Base-by-base conservation (phyloP, 176 grass and related monocot genomes). In the Carex littledalei region DNA sequence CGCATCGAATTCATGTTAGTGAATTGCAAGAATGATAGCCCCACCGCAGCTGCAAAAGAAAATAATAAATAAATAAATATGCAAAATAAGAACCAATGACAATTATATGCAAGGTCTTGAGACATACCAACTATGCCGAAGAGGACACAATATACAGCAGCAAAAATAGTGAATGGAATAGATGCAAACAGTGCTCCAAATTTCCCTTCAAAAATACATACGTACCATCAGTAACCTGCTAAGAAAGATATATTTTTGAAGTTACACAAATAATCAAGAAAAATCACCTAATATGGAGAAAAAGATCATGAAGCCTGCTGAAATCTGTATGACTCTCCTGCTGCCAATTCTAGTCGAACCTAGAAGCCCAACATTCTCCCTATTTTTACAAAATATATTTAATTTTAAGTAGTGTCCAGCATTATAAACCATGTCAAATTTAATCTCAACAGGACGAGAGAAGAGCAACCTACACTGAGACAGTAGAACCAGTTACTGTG, bases 1-100 rank as follows among this genome's bases (percentile, higher is more conserved):
- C 97, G 91, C 97, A 99, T 99, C 34, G 97, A 99, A 88, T 99
- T 99, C 97, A 99, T 96, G 85, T 99, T 99, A 6, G 93, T 99
- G 88, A 99, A 99, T 72, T 99, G 97, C 84, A 99, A 43, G 88
- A 99, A 92, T 72, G 97, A 99, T 54, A 99, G 91, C 53, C 97
- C 97, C 70, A 99, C 87, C 0, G 97, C 97, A 39, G 93, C 97
- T 99, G 88, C 47, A 50, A 50, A 50, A 49, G 53, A 80, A 74
- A n/a, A 56, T 39, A 4, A 35, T 35, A 59, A 69, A 4, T n/a
- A 32, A 5, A 68, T 55, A 8, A 49, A 8, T 26, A 81, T 9
- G 43, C 16, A 31, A 67, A 50, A 68, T 66, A 67, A 50, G 3
- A 83, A 16, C 7, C 32, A 59, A 59, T 53, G 78, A 80, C 2